Evolutionary conservation across 805 yeast species (phyloP).

Genomic region (Grigorovia humatica): DNA sequence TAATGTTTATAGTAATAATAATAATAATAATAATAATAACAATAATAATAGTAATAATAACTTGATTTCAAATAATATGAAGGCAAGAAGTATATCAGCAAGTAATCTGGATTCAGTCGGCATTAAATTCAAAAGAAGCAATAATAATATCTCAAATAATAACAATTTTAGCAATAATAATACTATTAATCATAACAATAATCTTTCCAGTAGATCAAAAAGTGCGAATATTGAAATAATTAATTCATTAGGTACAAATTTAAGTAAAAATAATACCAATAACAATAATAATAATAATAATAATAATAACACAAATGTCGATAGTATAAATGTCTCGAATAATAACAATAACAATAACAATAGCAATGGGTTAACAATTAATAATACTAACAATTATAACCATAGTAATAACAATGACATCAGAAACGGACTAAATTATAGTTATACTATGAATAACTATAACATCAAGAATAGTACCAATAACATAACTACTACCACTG

Average conservation of each 20-base stretch:
- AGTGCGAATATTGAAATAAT: neutral
- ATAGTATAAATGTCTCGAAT: neutral
- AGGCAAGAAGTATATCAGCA: slow-evolving; percentile 2
- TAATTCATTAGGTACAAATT: neutral
- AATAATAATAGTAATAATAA: too few relatives aligned
- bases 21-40: too few relatives aligned
- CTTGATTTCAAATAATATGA: neutral
- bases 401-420: neutral
- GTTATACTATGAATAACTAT: neutral
- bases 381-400: neutral
- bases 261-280: too few relatives aligned
- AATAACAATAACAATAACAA: neutral
- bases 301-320: neutral
- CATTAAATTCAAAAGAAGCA: neutral
- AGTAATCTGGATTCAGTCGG: neutral
- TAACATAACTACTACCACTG: neutral
- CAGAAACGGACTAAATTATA: neutral
- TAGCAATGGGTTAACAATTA: too few relatives aligned
- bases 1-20: too few relatives aligned
- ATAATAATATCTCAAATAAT: too few relatives aligned
- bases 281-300: neutral
- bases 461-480: too few relatives aligned
- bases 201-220: neutral
- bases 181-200: too few relatives aligned
- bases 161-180: too few relatives aligned